phyloP scores from a whole-genome alignment of 164 flowering plant species.

The Magnolia officinalis region DNA sequence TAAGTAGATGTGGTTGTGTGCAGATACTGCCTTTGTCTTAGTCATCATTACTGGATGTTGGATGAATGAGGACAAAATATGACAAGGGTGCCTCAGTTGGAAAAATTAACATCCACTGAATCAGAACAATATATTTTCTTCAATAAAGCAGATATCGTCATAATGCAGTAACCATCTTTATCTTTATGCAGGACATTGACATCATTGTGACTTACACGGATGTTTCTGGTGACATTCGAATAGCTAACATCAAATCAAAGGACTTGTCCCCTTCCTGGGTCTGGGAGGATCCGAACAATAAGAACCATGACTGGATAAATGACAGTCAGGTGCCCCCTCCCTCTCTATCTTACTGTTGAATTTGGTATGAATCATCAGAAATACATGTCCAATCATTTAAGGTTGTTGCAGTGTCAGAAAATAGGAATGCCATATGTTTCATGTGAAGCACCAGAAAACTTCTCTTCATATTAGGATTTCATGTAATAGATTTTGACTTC shows the following conservation, averaged over 20 bases:
- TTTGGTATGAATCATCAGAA: not conserved
- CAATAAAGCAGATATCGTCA: not conserved
- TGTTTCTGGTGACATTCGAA: conserved; percentile 54
- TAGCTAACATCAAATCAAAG: conserved; percentile 43
- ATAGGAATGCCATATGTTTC: not conserved
- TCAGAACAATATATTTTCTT: not conserved
- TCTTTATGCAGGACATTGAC: conserved; percentile 56
- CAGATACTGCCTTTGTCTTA: too few species aligned
- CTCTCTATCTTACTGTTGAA: not conserved
- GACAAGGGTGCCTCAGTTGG: not conserved
- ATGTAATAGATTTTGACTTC: too few species aligned
- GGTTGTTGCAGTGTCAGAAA: not conserved
- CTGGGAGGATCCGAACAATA: conserved; percentile 54
- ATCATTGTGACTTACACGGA: conserved; percentile 68
- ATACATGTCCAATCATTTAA: not conserved
- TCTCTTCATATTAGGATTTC: not conserved
- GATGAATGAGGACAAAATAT: too few species aligned
- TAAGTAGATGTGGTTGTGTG: too few species aligned
- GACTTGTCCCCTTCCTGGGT: conserved; percentile 41
- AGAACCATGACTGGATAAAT: conserved; percentile 22
- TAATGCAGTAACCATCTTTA: conserved; percentile 9
- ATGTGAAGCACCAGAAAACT: not conserved
- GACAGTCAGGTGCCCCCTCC: conserved; percentile 39
- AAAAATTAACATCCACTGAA: conserved; percentile 34
- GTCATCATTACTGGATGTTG: too few species aligned